Percentiles rank a stretch among this genome's conserved stretches.
Evolutionary conservation across 768 basidiomycete species (phyloP).

Genomic region (Termitomyces sp.): DNA sequence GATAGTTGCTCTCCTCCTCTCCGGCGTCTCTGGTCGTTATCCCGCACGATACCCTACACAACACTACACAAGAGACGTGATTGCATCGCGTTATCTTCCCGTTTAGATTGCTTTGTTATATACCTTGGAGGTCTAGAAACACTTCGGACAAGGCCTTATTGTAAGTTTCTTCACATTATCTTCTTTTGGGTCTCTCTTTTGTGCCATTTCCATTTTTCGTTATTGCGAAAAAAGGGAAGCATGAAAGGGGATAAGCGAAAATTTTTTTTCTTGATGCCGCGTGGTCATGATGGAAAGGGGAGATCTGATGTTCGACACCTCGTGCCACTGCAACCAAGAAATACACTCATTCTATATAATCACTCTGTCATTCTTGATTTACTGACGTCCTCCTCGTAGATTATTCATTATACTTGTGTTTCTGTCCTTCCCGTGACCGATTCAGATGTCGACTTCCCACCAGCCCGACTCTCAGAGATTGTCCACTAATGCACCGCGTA

Average conservation of each 20-base stretch:
- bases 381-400: conserved; percentile 10
- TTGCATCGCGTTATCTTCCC: background rate
- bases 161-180: conserved; percentile 2
- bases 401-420: background rate
- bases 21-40: background rate
- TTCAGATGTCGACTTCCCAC: conserved; percentile 13
- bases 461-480: conserved; percentile 15
- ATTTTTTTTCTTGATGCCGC: conserved; percentile 2
- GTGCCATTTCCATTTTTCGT: background rate
- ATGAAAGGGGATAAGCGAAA: conserved; percentile 3
- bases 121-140: background rate
- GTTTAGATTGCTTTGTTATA: background rate
- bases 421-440: conserved; percentile 7
- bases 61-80: background rate
- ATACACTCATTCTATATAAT: conserved; percentile 13
- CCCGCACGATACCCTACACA: background rate
- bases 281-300: conserved; percentile 3
- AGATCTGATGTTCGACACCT: background rate
- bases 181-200: background rate
- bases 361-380: conserved; percentile 3
- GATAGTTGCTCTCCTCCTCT: background rate
- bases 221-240: background rate
- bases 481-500: conserved; percentile 17
- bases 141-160: conserved; percentile 1
- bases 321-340: background rate